These are phyloP conservation scores for Microdochium paspali DNA, from an alignment of 2,329 filamentous ascomycete genomes.

Conservation along the genomic window DNA sequence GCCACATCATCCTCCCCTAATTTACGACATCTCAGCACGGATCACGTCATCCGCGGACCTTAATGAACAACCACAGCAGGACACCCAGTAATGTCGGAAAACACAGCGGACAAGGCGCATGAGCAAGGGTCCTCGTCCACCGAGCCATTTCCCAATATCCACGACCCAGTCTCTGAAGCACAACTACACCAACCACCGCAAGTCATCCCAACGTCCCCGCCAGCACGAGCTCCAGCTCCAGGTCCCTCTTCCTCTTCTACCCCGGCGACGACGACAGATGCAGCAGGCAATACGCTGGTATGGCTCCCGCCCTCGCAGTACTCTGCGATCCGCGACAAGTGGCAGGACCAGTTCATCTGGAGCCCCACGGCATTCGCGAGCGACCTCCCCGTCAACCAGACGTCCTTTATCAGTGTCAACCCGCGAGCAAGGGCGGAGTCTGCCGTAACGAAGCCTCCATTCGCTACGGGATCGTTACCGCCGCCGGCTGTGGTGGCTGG, in stretches of 20 bases:
- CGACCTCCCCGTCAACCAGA: neutral
- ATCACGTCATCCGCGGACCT: neutral
- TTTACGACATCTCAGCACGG: no score
- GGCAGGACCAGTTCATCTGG: constrained; percentile 1
- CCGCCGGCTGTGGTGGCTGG: no score
- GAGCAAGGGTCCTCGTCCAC: neutral
- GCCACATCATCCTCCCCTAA: no score
- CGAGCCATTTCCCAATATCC: neutral
- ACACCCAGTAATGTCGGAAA: neutral
- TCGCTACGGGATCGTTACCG: no score
- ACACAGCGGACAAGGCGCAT: neutral
- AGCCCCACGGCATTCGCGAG: neutral
- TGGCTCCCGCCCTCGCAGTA: neutral
- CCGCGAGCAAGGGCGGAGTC: neutral
- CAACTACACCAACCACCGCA: neutral
- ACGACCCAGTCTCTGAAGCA: neutral
- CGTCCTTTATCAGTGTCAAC: neutral
- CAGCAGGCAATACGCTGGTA: neutral
- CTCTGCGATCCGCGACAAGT: neutral
- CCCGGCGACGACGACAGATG: neutral
- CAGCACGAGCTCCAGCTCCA: neutral
- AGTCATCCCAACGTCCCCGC: neutral
- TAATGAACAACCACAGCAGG: neutral
- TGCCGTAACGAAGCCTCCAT: neutral
- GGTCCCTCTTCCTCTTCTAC: neutral